Base-by-base conservation (phyloP, 2,329 filamentous ascomycete genomes). In the Neurospora sp. region DNA sequence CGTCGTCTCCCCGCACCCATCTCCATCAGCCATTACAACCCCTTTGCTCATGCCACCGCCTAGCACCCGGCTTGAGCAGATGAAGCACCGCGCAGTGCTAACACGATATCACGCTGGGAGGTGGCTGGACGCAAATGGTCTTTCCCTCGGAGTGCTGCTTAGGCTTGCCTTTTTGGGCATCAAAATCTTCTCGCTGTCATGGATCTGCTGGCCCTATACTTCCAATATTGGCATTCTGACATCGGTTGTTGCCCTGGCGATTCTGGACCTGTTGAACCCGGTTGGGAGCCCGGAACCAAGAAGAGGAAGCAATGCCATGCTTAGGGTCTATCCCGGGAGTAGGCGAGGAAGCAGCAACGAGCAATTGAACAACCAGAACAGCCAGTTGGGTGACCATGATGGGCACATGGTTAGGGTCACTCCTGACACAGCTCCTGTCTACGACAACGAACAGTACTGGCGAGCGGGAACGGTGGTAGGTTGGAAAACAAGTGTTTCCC, bases 161-260 rank as follows among this genome's bases (percentile, higher is more conserved):
- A 89, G 89, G 66, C 79, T 92, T 2, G 74, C 79, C 0, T 74
- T 94, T 1, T 94, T 97, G 74, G 77, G 90, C 6, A 73, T 85
- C 67, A 97, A 97, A 78, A 80, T 93, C 8, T 80, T 85, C 12
- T 87, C 88, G 0, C 80, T 96, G 10, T 84, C 86, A 2, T 83
- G 85, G 66, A 86, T 90, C 0, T 97, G 93, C 78, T 88, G 88
- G 77, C 93, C 93, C 0, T 89, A 89, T 70, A 88, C 88, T 62
- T 84, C 87, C n/a, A 89, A 86, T 65, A 82, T 87, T 6, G 86
- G 86, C 78, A 80, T 93, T 4, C 83, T 88, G 4, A 89, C 90
- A 73, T 88, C 91, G 3, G 81, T 97, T 1, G 80, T 96, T 4
- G 79, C 86, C 3, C 78, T 95, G 8, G 92, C 92, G 8, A 87